Base-by-base conservation (phyloP, 2,329 filamentous ascomycete genomes). In the Paecilomyces sp. region DNA sequence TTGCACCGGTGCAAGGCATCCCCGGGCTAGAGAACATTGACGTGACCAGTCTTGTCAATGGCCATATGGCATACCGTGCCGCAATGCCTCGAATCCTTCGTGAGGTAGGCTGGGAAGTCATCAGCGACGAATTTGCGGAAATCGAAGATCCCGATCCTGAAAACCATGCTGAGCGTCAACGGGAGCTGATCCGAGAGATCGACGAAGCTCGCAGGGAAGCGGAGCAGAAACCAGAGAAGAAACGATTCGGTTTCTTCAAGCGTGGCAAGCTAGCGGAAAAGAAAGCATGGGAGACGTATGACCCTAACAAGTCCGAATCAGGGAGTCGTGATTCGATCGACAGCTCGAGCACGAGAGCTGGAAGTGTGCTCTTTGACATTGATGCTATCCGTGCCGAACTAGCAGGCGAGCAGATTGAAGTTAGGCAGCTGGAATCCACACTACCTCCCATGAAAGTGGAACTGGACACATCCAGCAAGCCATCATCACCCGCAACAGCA, bases 101-200 rank as follows among this genome's bases (percentile, higher is more conserved):
- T 63, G 88, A 93, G 71, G 91, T 92, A 36, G 94, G 92, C 15
- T 99, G 92, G 92, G 79, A 88, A 57, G 90, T 97, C 3, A 88
- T 96, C 69, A 92, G 88, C 64, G 92, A 97, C 67, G 93, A 97
- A 72, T 99, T 97, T 70, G 88, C 85, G 0, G 94, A 99, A 75
- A 97, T 99, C 61, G 94, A 97, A 72, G 94, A 99, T 66, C 92
- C 94, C 0, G 94, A 99, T 69, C 94, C 94, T 0, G 94, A 97
- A 0, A 93, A 96, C 66, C 93, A 97, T 75, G 83, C 85, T 56
- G 83, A 91, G 71, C 83, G 92, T 55, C 94, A 99, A 75, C 84
- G 92, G 59, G 93, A 97, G 75, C 84, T 99, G 51, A 96, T 99
- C 72, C 92, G 89, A 67, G 94, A 99, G 76, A 96, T 99, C 57